Evolutionary conservation across 1,139 yeast species (phyloP).

Genomic region (Meyerozyma smithsonii): DNA sequence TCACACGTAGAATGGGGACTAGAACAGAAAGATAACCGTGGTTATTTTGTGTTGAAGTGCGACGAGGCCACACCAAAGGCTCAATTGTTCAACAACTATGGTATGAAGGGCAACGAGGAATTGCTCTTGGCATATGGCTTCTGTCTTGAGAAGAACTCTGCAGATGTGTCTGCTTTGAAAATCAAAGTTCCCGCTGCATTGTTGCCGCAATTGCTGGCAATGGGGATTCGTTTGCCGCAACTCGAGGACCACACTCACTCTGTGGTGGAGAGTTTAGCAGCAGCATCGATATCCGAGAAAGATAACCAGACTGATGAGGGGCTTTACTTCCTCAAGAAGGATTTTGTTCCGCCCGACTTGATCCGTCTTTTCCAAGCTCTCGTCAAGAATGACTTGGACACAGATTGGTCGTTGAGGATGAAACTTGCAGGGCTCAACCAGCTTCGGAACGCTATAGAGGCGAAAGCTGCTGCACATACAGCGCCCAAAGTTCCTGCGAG

Average conservation of each 20-base stretch:
- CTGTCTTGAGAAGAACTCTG: conserved; percentile 52
- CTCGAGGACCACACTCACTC: conserved; percentile 45
- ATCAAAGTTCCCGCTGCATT: conserved; percentile 42
- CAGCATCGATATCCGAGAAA: too few species aligned
- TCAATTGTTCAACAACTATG: conserved; percentile 76
- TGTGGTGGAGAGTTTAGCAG: conserved; percentile 15
- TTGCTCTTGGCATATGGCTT: conserved; percentile 66
- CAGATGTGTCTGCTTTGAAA: conserved; percentile 59
- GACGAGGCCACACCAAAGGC: conserved; percentile 24
- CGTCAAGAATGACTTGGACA: conserved; percentile 42
- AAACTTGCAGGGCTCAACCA: conserved; percentile 57
- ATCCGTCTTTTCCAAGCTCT: conserved; percentile 50
- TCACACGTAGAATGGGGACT: conserved; percentile 63
- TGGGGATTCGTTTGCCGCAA: conserved; percentile 44
- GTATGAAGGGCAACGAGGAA: conserved; percentile 82
- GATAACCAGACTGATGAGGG: conserved; percentile 30
- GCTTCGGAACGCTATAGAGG: conserved; percentile 47
- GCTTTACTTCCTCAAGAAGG: conserved; percentile 35
- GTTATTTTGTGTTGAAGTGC: conserved; percentile 27
- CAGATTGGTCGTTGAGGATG: conserved; percentile 43
- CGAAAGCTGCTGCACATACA: conserved; percentile 35
- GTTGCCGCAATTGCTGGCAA: conserved; percentile 27
- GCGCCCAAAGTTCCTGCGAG: conserved; percentile 3
- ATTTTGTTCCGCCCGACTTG: conserved; percentile 42
- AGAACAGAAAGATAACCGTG: conserved; percentile 13